Percentiles rank a stretch among this genome's conserved stretches.
phyloP scores from a whole-genome alignment of 768 basidiomycete genomes.

The Royoungia palumana region DNA sequence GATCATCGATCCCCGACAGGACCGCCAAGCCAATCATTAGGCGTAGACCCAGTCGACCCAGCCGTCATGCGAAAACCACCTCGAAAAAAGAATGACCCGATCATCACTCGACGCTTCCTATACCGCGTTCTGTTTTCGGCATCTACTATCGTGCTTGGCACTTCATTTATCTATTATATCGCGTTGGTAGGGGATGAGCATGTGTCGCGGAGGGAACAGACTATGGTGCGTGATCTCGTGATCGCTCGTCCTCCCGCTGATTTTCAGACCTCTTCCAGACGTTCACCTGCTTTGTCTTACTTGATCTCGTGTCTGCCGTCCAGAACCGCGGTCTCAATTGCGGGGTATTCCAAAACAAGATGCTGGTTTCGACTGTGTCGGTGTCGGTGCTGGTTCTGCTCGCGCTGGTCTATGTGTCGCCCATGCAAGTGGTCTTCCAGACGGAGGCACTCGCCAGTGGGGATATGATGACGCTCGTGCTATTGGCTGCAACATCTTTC shows the following conservation, averaged over 20 bases:
- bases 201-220: slow-evolving; percentile 87
- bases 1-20: slow-evolving; percentile 41
- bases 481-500: slow-evolving; percentile 63
- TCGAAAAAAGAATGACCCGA: slow-evolving; percentile 86
- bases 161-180: slow-evolving; percentile 81
- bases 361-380: slow-evolving; percentile 86
- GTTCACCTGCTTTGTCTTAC: slow-evolving; percentile 95
- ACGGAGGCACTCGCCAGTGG: slow-evolving; percentile 70
- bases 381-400: slow-evolving; percentile 84
- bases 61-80: slow-evolving; percentile 92
- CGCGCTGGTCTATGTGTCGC: slow-evolving; percentile 81
- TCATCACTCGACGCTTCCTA: slow-evolving; percentile 72
- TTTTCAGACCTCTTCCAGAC: slow-evolving; percentile 52
- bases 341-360: slow-evolving; percentile 77
- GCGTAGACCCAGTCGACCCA: slow-evolving; percentile 93
- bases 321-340: slow-evolving; percentile 93
- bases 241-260: neutral
- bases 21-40: slow-evolving; percentile 91
- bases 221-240: slow-evolving; percentile 66
- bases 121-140: slow-evolving; percentile 90
- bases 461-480: slow-evolving; percentile 71
- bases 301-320: slow-evolving; percentile 91
- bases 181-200: slow-evolving; percentile 74
- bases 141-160: slow-evolving; percentile 85
- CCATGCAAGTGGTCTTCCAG: slow-evolving; percentile 92